Evolutionary conservation across 2,329 filamentous ascomycete species (phyloP), one percentile per base, ranked within the genome.

Genomic region (Colletotrichum orbiculare): DNA sequence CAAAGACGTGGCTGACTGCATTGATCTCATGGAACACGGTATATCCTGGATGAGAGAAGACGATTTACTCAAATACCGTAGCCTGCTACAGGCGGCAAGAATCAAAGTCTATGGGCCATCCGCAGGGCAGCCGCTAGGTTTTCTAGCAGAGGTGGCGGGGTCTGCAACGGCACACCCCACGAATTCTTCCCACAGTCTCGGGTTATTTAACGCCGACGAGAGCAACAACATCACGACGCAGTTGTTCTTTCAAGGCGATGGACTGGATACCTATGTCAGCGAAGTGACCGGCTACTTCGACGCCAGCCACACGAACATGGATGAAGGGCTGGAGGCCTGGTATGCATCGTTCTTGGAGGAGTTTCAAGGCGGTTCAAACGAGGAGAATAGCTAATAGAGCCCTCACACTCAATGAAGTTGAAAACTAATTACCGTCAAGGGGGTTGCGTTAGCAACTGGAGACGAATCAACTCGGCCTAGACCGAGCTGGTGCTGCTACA

Each of bases 221-320:
- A n/a, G 52, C 7, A 54, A 54, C 13, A 48, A 17, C 10, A 33
- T 46, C 6, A 57, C 50, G n/a, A 55, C 59, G 13, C 42, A 54
- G 9, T 15, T 60, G 9, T 60, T 64, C 11, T 54, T 67, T n/a
- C 52, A 59, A 37, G 60, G 54, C 2, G 66, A 66, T 17, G 63
- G 49, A 1, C 35, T 69, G 33, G 68, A 69, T 49, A 68, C 53
- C 2, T 69, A 68, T 17, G 41, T 69, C 39, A 68, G 48, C 38
- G 63, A 69, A 45, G 66, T 69, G 4, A 61, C 59, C 10, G 63
- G 60, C n/a, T 68, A 67, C 42, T 67, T 69, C 25, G 60, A 67
- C 46, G 58, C 35, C 11, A 50, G 58, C 25, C 42, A 67, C 8
- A 8, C 67, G 38, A 59, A 61, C 13, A 37, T 69, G 37, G 68